phyloP scores from a whole-genome alignment of 306 rosid genomes.

The Dryas alaskensis region DNA sequence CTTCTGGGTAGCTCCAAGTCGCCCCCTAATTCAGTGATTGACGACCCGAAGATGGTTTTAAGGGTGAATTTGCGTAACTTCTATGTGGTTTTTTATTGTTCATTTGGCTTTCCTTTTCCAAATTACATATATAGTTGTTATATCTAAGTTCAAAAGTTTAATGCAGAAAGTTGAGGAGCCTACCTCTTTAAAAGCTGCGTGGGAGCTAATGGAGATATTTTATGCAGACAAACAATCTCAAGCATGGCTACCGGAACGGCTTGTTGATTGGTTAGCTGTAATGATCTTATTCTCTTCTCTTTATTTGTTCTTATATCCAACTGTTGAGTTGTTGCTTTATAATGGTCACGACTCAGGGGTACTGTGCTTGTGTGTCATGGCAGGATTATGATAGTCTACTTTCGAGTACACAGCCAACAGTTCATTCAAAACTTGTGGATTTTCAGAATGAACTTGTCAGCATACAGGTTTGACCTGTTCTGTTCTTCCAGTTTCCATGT shows the following conservation, averaged over 20 bases:
- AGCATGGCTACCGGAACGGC: conserved; percentile 84
- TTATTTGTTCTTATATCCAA: neutral
- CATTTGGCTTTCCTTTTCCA: neutral
- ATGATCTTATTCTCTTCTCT: conserved; percentile 40
- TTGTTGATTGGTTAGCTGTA: conserved; percentile 98
- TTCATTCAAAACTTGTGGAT: conserved; percentile 65
- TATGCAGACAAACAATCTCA: conserved; percentile 86
- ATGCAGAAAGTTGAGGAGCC: conserved; percentile 70
- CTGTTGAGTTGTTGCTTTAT: neutral
- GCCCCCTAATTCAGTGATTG: conserved; percentile 48
- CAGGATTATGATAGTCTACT: conserved; percentile 85
- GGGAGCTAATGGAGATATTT: conserved; percentile 92
- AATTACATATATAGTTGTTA: conserved; percentile 1
- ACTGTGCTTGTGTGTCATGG: conserved; percentile 30
- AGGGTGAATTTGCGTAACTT: conserved; percentile 43
- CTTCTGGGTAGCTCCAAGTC: conserved; percentile 59
- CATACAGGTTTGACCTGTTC: conserved; percentile 58
- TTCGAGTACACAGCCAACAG: conserved; percentile 57
- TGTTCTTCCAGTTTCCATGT: conserved; percentile 16
- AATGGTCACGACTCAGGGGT: neutral
- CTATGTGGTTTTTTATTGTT: conserved; percentile 2
- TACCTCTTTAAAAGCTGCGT: conserved; percentile 81
- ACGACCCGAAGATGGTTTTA: conserved; percentile 48
- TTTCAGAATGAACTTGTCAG: conserved; percentile 65
- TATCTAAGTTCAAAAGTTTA: conserved; percentile 16